Evolutionary conservation across 1,284 basidiomycete genomes (phyloP), one percentile per base, ranked within the genome.

Genomic region (Inonotus obliquus): DNA sequence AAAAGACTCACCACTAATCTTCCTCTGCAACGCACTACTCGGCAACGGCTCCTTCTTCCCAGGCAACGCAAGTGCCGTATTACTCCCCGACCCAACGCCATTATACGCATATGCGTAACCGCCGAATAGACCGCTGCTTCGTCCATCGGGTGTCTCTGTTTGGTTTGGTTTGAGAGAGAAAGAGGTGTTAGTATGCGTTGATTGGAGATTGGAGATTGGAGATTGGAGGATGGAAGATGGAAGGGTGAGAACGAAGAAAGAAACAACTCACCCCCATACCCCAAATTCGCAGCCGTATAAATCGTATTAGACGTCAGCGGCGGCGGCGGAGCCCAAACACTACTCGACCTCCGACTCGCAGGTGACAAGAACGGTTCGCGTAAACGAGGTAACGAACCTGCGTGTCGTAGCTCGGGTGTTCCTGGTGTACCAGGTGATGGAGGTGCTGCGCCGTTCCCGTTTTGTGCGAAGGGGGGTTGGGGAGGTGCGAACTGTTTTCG

Each of bases 281-380:
- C 51, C n/a, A 52, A 1, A n/a, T 52, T 52, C 17, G 23, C n/a
- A 29, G 51, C 19, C 11, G 51, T 10, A n/a, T 60, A 54, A 2
- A 54, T 17, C 21, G 51, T 23, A 9, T n/a, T n/a, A n/a, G n/a
- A n/a, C n/a, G n/a, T n/a, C n/a, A n/a, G n/a, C n/a, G 59, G 60
- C 1, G 76, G 72, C 13, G 84, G 84, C 4, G 82, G 86, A 0
- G 80, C 75, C 87, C 86, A 88, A 0, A 85, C 65, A 14, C 79
- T 77, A 0, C 82, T 85, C 6, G 76, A 67, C 0, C 85, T 86
- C 23, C 87, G 79, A 2, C 84, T 85, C 4, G 85, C 79, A 0
- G 87, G 87, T 6, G 84, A 81, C 56, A 89, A 79, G 75, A 88
- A 88, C 0, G 87, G 84, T 0, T 81, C 75, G 25, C 86, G 82